Percentiles rank a stretch among this genome's conserved stretches.
Conservation (phyloP, 441 rosid genomes). For the Isatis lusitanica region DNA sequence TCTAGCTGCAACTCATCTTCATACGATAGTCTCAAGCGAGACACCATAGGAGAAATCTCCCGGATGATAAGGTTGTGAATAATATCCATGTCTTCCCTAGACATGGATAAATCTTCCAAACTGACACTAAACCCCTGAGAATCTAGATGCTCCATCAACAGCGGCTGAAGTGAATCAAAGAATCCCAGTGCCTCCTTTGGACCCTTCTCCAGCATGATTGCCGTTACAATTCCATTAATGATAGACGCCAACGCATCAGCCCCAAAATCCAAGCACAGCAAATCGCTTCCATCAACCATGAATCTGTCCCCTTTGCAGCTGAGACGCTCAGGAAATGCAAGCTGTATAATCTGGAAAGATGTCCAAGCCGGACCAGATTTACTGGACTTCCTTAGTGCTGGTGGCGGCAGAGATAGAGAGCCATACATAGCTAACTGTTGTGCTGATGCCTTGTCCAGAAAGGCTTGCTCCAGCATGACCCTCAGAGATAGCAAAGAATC, state of each 20-base stretch:
- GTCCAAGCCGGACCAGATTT: slow-evolving; percentile 63
- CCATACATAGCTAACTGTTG: slow-evolving; percentile 82
- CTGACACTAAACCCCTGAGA: slow-evolving; percentile 73
- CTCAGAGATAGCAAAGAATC: slow-evolving; percentile 77
- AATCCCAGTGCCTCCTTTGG: slow-evolving; percentile 66
- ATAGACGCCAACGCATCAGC: slow-evolving; percentile 45
- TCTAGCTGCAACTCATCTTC: slow-evolving; percentile 84
- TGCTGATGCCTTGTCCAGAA: slow-evolving; percentile 52
- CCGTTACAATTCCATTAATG: slow-evolving; percentile 60
- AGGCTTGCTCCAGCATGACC: slow-evolving; percentile 54
- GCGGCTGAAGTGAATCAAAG: slow-evolving; percentile 76
- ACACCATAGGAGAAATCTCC: slow-evolving; percentile 52
- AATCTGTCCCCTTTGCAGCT: slow-evolving; percentile 60
- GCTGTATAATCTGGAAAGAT: slow-evolving; percentile 68
- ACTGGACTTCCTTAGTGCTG: slow-evolving; percentile 57
- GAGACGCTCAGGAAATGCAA: slow-evolving; percentile 63
- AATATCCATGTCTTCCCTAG: slow-evolving; percentile 38
- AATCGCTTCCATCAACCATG: slow-evolving; percentile 54
- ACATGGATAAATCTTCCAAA: slow-evolving; percentile 67
- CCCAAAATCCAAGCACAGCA: slow-evolving; percentile 48
- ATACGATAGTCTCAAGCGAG: slow-evolving; percentile 54
- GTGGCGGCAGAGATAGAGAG: slow-evolving; percentile 59
- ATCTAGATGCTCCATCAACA: slow-evolving; percentile 74
- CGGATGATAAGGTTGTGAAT: slow-evolving; percentile 38
- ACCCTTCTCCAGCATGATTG: slow-evolving; percentile 72